phyloP scores from a whole-genome alignment of 352 stramenopile species.

The Plasmopara muralis region DNA sequence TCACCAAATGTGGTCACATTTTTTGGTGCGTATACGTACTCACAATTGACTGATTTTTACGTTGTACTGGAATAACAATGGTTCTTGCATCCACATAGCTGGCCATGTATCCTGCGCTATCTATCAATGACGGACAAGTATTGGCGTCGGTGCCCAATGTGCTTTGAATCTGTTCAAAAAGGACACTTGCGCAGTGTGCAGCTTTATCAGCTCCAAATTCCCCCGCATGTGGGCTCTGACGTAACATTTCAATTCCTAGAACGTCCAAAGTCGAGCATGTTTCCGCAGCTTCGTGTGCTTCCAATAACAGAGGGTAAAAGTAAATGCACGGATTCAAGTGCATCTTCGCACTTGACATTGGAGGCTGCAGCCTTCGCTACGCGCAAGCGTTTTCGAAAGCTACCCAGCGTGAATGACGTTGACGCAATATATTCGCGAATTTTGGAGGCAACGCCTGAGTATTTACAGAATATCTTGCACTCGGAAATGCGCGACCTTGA shows the following conservation, averaged over 20 bases:
- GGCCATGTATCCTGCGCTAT: conserved; percentile 79
- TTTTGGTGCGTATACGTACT: conserved; percentile 52
- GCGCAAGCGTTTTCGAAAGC: conserved; percentile 34
- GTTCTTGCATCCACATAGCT: conserved; percentile 26
- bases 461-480: conserved; percentile 51
- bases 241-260: conserved; percentile 74
- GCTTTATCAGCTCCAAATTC: conserved; percentile 48
- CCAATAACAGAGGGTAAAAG: conserved; percentile 7
- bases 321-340: conserved; percentile 1
- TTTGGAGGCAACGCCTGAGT: conserved; percentile 60
- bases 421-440: conserved; percentile 69
- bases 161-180: conserved; percentile 83
- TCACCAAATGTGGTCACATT: conserved; percentile 81
- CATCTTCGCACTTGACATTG: conserved; percentile 1
- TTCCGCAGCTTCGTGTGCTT: conserved; percentile 43
- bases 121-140: conserved; percentile 83
- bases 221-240: conserved; percentile 42
- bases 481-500: conserved; percentile 65
- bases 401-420: conserved; percentile 62
- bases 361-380: conserved; percentile 22
- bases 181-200: conserved; percentile 66
- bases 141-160: conserved; percentile 83
- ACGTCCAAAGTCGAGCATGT: conserved; percentile 60
- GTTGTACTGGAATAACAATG: conserved; percentile 1
- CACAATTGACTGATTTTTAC: background rate